phyloP scores from a whole-genome alignment of 106 monocot genomes.

The Iris macrosiphon region DNA sequence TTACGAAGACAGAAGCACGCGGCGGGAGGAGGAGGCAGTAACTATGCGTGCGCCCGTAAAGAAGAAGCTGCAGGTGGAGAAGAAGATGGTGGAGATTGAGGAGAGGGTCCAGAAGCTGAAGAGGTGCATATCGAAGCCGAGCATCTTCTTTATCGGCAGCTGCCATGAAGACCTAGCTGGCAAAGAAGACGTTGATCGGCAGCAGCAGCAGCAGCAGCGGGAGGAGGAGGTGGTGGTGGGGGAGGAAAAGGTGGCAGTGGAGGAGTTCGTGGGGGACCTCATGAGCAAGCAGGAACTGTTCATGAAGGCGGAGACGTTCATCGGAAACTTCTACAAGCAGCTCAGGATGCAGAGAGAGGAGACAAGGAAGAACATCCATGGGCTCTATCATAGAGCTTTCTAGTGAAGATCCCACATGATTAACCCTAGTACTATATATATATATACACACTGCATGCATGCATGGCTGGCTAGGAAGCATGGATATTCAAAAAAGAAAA shows the following conservation, averaged over 20 bases:
- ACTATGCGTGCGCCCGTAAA: too few relatives aligned
- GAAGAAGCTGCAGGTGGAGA: background rate
- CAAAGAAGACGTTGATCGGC: constrained; percentile 4
- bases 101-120: constrained; percentile 15
- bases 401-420: background rate
- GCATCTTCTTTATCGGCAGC: constrained; percentile 69
- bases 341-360: constrained; percentile 90
- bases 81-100: background rate
- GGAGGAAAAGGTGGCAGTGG: constrained; percentile 4
- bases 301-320: constrained; percentile 66
- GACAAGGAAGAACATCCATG: constrained; percentile 73
- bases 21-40: background rate
- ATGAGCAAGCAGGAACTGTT: constrained; percentile 44
- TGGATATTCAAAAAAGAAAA: too few relatives aligned
- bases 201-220: background rate
- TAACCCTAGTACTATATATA: background rate
- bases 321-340: constrained; percentile 78
- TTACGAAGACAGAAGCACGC: too few relatives aligned
- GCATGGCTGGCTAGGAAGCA: background rate
- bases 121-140: constrained; percentile 54
- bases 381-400: constrained; percentile 33
- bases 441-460: background rate
- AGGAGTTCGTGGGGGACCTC: constrained; percentile 13
- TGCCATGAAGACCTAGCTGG: constrained; percentile 1
- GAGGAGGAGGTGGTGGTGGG: constrained; percentile 4